A percentile compares a stretch with the other conserved stretches of the same genome.
Conservation (phyloP, 2,329 filamentous ascomycete species). For the Cytospora piceicola region DNA sequence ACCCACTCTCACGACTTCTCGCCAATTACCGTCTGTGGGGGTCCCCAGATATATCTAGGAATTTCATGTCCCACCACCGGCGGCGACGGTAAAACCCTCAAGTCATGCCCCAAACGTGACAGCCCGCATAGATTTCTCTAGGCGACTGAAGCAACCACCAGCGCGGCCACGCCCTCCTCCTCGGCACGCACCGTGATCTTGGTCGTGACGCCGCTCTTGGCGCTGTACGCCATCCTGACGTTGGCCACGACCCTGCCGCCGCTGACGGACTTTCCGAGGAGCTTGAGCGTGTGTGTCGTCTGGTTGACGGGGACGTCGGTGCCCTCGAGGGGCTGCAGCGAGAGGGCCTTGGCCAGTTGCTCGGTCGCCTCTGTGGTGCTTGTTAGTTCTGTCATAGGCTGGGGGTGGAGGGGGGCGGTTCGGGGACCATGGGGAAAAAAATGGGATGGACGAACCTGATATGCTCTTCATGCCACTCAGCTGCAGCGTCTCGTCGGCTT, state of each 20-base stretch:
- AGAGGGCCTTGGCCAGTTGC: conserved; percentile 82
- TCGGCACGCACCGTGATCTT: conserved; percentile 93
- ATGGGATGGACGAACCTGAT: conserved; percentile 64
- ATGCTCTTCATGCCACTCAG: conserved; percentile 89
- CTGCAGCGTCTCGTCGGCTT: conserved; percentile 89
- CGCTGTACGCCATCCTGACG: conserved; percentile 91
- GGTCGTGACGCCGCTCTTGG: conserved; percentile 91
- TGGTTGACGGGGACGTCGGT: conserved; percentile 88
- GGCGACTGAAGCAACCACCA: conserved; percentile 83
- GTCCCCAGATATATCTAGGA: neutral
- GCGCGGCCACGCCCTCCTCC: conserved; percentile 84
- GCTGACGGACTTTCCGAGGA: conserved; percentile 92
- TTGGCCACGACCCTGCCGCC: conserved; percentile 87
- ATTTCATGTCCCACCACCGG: neutral
- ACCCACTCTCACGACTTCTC: neutral
- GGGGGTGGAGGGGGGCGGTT: neutral
- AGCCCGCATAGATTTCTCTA: conserved; percentile 48
- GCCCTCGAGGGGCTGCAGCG: conserved; percentile 90
- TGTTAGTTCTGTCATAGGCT: conserved; percentile 21
- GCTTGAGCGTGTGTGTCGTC: conserved; percentile 90
- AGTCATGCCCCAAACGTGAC: neutral
- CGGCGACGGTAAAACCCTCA: neutral
- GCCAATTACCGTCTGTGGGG: neutral
- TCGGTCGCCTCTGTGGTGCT: conserved; percentile 80
- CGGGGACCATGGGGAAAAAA: neutral